phyloP scores from a whole-genome alignment of 345 rosid genomes.

The Hibiscus trionum region DNA sequence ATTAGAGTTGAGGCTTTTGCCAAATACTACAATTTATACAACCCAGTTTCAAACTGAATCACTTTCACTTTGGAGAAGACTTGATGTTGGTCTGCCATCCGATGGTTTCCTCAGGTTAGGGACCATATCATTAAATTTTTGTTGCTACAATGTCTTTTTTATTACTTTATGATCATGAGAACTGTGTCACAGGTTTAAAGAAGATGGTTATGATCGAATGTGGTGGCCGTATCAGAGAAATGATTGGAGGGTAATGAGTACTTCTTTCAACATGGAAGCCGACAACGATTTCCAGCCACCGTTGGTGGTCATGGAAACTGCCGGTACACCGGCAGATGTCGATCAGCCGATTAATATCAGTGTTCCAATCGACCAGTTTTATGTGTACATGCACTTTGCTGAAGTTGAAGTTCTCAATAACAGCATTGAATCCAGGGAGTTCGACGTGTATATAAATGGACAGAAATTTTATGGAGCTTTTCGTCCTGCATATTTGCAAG shows the following conservation, averaged over 20 bases:
- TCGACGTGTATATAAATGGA: conserved; percentile 1
- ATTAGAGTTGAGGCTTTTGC: conserved; percentile 38
- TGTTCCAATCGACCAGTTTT: neutral
- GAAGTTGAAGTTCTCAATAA: conserved; percentile 14
- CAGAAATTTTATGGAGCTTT: neutral
- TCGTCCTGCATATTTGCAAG: neutral
- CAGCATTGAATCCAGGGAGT: conserved; percentile 21
- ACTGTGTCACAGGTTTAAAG: conserved; percentile 14
- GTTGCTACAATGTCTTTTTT: too few relatives aligned
- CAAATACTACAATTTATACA: conserved; percentile 10
- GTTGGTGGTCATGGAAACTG: conserved; percentile 16
- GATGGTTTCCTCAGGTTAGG: conserved; percentile 15
- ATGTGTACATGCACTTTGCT: conserved; percentile 26
- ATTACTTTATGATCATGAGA: too few relatives aligned
- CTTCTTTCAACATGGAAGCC: neutral
- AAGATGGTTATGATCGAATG: conserved; percentile 15
- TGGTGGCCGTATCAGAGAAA: conserved; percentile 4
- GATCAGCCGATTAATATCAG: conserved; percentile 9
- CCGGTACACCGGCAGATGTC: neutral
- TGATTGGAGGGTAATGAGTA: neutral
- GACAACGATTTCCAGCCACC: neutral
- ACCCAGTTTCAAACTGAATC: conserved; percentile 1
- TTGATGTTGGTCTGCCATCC: conserved; percentile 16
- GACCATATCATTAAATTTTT: neutral
- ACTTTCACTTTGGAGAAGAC: neutral